phyloP scores from a whole-genome alignment of 345 rosid species.

The Combretum micranthum region DNA sequence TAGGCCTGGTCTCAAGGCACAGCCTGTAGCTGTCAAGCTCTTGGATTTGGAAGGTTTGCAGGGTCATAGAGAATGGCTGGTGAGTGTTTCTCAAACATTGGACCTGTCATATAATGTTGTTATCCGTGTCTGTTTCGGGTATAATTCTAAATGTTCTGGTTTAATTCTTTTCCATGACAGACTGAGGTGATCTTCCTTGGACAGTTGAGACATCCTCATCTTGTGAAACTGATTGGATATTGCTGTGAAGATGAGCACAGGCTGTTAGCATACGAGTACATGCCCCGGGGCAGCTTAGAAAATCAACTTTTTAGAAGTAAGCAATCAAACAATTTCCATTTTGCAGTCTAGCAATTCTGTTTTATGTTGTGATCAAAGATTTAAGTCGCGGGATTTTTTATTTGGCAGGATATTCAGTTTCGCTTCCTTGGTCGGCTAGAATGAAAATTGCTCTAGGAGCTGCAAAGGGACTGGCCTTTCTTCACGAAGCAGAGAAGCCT shows the following conservation, averaged over 20 bases:
- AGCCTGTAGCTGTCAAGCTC: conserved; percentile 83
- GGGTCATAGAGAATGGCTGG: conserved; percentile 95
- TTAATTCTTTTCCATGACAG: conserved; percentile 21
- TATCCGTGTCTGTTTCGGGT: too few relatives aligned
- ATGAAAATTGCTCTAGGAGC: conserved; percentile 92
- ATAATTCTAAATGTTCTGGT: background rate
- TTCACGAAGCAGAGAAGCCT: conserved; percentile 81
- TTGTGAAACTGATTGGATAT: conserved; percentile 82
- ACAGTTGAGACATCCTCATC: conserved; percentile 68
- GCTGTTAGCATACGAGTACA: conserved; percentile 74
- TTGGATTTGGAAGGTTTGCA: conserved; percentile 76
- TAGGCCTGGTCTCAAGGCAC: conserved; percentile 72
- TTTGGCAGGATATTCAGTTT: conserved; percentile 51
- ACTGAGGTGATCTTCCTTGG: conserved; percentile 83
- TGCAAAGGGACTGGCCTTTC: conserved; percentile 88
- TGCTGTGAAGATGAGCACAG: conserved; percentile 90
- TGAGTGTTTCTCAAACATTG: conserved; percentile 11
- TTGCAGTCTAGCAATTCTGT: background rate
- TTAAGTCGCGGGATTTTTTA: background rate
- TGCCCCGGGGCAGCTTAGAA: conserved; percentile 96
- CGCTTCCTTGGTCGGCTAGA: conserved; percentile 82
- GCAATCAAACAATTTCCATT: conserved; percentile 6
- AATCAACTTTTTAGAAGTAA: conserved; percentile 82
- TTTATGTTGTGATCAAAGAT: too few relatives aligned
- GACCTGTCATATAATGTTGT: too few relatives aligned